Percentiles rank a stretch among this genome's conserved stretches.
phyloP scores from a whole-genome alignment of 2,329 filamentous ascomycete genomes.

The Zasmidium citrigriseum region DNA sequence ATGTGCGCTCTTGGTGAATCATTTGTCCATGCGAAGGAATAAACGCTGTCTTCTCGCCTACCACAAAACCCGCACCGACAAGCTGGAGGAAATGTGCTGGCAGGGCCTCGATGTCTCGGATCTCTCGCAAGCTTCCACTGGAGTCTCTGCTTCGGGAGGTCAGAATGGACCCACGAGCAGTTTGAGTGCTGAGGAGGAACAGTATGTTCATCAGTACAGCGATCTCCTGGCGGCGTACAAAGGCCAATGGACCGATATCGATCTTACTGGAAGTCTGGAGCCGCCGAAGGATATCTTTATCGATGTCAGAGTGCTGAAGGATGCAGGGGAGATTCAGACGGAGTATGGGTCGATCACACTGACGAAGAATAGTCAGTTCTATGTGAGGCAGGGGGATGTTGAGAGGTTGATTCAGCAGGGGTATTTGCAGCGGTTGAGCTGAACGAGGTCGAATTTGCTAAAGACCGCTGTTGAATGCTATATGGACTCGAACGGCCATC shows the following conservation, averaged over 20 bases:
- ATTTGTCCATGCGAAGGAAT: slow-evolving; percentile 92
- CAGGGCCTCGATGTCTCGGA: slow-evolving; percentile 82
- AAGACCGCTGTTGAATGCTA: no score
- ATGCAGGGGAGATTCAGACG: slow-evolving; percentile 97
- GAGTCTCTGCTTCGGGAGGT: slow-evolving; percentile 31
- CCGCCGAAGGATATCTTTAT: slow-evolving; percentile 96
- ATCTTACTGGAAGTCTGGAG: slow-evolving; percentile 89
- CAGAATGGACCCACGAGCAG: slow-evolving; percentile 25
- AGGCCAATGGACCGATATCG: slow-evolving; percentile 97
- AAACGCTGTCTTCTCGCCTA: slow-evolving; percentile 95
- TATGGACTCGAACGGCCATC: no score
- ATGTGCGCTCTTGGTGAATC: slow-evolving; percentile 87
- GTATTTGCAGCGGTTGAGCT: slow-evolving; percentile 87
- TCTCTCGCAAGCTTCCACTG: slow-evolving; percentile 53
- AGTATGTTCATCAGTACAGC: slow-evolving; percentile 89
- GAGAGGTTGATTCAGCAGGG: slow-evolving; percentile 92
- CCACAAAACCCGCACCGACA: slow-evolving; percentile 85
- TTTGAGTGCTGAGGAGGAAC: slow-evolving; percentile 92
- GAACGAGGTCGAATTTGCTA: slow-evolving; percentile 38
- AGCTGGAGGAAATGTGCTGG: slow-evolving; percentile 93
- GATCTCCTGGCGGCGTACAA: slow-evolving; percentile 95
- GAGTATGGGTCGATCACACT: slow-evolving; percentile 98
- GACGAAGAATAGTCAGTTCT: slow-evolving; percentile 98
- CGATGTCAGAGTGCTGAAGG: slow-evolving; percentile 91
- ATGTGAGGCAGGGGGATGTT: slow-evolving; percentile 92